These are phyloP conservation scores for Arachnomyces sp. DNA, from an alignment of 2,329 filamentous ascomycete genomes.

Conservation along the genomic window DNA sequence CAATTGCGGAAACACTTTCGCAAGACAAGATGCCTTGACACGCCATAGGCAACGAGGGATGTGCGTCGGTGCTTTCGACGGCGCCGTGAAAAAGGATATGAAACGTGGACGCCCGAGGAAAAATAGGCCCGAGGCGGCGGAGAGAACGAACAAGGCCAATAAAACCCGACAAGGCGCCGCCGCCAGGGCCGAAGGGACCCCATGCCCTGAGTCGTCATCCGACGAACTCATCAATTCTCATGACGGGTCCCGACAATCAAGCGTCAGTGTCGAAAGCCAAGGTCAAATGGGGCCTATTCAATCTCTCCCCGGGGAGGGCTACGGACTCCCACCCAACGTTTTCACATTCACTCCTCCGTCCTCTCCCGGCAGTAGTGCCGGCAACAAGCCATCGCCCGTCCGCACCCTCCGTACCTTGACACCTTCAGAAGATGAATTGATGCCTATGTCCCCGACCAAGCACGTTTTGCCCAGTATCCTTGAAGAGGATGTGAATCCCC, in stretches of 20 bases:
- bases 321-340: constrained; percentile 30
- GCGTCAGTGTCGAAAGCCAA: background rate
- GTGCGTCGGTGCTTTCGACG: constrained; percentile 92
- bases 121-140: constrained; percentile 52
- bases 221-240: too few relatives aligned
- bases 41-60: constrained; percentile 91
- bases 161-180: constrained; percentile 38
- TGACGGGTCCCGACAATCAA: background rate
- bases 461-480: constrained; percentile 22
- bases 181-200: background rate
- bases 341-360: constrained; percentile 43
- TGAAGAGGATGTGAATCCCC: constrained; percentile 22
- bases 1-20: constrained; percentile 89
- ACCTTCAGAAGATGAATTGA: constrained; percentile 32
- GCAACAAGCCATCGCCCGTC: constrained; percentile 30
- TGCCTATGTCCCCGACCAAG: constrained; percentile 28
- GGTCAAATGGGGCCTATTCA: constrained; percentile 8
- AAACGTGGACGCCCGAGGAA: constrained; percentile 62
- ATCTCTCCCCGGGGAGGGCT: constrained; percentile 24
- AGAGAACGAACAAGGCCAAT: constrained; percentile 50
- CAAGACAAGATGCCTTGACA: constrained; percentile 88
- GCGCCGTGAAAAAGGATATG: constrained; percentile 58
- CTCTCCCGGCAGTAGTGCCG: constrained; percentile 36
- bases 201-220: background rate
- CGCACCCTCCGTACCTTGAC: constrained; percentile 29